Evolutionary conservation across 805 yeast species (phyloP).

Genomic region (Candida tammaniensis): DNA sequence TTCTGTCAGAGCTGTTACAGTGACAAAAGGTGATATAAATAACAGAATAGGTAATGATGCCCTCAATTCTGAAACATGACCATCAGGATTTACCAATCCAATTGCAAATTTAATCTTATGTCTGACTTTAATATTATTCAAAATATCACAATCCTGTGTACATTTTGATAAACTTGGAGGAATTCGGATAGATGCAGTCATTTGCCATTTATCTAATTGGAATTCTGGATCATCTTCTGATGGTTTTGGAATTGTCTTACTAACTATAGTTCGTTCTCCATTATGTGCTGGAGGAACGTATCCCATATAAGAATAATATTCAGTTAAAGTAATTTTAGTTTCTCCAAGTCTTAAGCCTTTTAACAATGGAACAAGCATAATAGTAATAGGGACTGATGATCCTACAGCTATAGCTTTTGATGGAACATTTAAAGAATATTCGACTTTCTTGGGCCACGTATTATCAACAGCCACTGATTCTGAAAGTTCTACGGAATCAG

Average conservation of each 20-base stretch:
- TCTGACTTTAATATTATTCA: conserved; percentile 70
- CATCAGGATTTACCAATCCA: conserved; percentile 81
- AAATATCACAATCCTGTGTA: conserved; percentile 84
- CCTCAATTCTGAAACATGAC: conserved; percentile 86
- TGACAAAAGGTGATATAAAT: conserved; percentile 78
- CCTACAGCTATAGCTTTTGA: conserved; percentile 90
- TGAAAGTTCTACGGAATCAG: conserved; percentile 82
- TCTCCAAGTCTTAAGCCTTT: conserved; percentile 80
- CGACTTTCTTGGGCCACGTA: conserved; percentile 93
- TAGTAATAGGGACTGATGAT: conserved; percentile 63
- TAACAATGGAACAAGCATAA: conserved; percentile 71
- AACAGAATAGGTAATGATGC: conserved; percentile 83
- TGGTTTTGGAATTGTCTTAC: conserved; percentile 45
- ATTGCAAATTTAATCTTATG: conserved; percentile 85
- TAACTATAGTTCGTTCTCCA: conserved; percentile 58
- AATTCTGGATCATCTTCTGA: conserved; percentile 42
- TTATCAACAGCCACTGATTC: conserved; percentile 94
- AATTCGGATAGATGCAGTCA: conserved; percentile 54
- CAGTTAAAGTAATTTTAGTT: conserved; percentile 66
- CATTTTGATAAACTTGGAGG: conserved; percentile 74
- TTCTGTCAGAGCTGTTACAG: conserved; percentile 49
- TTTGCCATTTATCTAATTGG: conserved; percentile 66
- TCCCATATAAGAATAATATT: conserved; percentile 61
- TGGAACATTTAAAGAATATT: conserved; percentile 83
- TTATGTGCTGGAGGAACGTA: conserved; percentile 53